Percentiles rank a stretch among this genome's conserved stretches.
Conservation (phyloP, 768 basidiomycete genomes). For the Pulveroboletus frians region DNA sequence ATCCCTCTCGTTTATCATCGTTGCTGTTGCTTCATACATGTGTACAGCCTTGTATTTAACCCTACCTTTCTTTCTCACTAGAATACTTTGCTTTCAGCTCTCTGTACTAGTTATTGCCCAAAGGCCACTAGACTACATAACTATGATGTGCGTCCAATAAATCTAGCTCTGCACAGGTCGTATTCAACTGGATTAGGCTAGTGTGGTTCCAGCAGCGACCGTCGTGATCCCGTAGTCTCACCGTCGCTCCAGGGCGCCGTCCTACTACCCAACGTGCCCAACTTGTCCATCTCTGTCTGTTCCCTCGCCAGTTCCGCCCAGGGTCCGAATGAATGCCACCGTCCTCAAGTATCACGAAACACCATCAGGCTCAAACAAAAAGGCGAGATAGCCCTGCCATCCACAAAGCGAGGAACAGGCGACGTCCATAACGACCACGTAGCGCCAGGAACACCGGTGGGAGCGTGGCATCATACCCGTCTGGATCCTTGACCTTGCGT, state of each 20-base stretch:
- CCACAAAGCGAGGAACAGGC: background rate
- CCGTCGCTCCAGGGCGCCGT: background rate
- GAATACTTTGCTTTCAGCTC: constrained; percentile 1
- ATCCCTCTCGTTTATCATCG: constrained; percentile 1
- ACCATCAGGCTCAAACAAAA: constrained; percentile 8
- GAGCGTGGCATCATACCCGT: too few species aligned
- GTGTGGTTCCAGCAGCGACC: too few species aligned
- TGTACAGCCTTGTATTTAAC: background rate
- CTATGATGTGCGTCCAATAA: background rate
- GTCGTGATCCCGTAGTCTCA: too few species aligned
- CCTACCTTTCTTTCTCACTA: background rate
- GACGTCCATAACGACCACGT: background rate
- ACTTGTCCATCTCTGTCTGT: constrained; percentile 42
- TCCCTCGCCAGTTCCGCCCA: constrained; percentile 36
- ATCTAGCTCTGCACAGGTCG: constrained; percentile 2
- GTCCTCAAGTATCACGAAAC: constrained; percentile 36
- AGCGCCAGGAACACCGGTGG: too few species aligned
- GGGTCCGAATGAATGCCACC: constrained; percentile 36
- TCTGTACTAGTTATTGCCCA: constrained; percentile 15
- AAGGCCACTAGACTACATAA: constrained; percentile 4
- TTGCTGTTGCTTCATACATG: background rate
- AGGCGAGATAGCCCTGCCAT: background rate
- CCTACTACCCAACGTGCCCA: constrained; percentile 18
- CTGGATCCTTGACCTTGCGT: too few species aligned
- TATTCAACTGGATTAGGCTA: too few species aligned